Conservation (phyloP, 2,329 filamentous ascomycete genomes). For the Xylariaceae sp. region DNA sequence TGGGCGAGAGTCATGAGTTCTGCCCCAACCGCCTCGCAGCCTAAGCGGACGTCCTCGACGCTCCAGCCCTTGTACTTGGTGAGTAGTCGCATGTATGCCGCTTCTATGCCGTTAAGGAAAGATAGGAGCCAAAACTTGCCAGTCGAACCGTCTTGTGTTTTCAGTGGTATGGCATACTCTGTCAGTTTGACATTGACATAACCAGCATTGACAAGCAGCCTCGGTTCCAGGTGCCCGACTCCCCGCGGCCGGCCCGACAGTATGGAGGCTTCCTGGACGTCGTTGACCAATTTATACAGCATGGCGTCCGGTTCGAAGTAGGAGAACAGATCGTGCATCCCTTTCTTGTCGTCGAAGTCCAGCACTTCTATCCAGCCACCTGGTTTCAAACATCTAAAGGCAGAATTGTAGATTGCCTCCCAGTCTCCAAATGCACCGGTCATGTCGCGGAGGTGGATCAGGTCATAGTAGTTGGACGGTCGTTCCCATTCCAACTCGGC, state of each 20-base stretch:
- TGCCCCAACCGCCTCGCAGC: constrained; percentile 42
- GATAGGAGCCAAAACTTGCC: constrained; percentile 51
- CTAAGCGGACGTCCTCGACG: constrained; percentile 40
- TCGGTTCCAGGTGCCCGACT: constrained; percentile 40
- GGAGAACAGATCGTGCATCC: constrained; percentile 32
- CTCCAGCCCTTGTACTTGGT: constrained; percentile 51
- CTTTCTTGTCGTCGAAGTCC: constrained; percentile 46
- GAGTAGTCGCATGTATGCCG: constrained; percentile 43
- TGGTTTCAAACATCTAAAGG: constrained; percentile 48
- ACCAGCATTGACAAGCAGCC: constrained; percentile 41
- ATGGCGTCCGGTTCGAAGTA: constrained; percentile 41
- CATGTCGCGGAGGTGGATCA: constrained; percentile 53
- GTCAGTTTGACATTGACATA: constrained; percentile 47
- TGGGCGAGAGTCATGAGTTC: constrained; percentile 46
- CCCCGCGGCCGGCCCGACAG: constrained; percentile 42
- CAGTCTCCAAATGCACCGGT: constrained; percentile 52
- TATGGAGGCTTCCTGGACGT: constrained; percentile 39
- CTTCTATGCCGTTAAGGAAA: constrained; percentile 46
- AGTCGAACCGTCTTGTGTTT: constrained; percentile 39
- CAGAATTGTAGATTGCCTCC: constrained; percentile 48
- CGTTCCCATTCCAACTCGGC: constrained; percentile 55
- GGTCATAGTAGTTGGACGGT: constrained; percentile 45
- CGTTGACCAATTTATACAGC: constrained; percentile 37
- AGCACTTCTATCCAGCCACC: constrained; percentile 54
- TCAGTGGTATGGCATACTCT: constrained; percentile 45